phyloP scores from a whole-genome alignment of 208 protist species.

The Trypanosoma congolense region DNA sequence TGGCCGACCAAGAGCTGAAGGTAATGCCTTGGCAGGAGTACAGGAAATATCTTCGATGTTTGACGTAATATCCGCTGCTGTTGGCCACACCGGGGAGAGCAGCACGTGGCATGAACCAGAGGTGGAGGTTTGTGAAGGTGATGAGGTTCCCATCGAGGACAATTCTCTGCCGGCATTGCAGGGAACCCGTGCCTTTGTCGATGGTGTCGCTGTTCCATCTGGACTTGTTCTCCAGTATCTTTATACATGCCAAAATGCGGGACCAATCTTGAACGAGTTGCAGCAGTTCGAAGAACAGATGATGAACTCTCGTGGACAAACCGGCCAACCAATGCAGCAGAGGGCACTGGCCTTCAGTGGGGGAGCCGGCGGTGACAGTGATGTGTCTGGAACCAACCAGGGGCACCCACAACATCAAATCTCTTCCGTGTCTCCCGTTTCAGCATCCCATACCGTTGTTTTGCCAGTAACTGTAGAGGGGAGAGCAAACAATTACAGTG shows the following conservation, averaged over 20 bases:
- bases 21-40: background rate
- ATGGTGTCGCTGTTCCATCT: constrained; percentile 63
- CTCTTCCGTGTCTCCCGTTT: constrained; percentile 3
- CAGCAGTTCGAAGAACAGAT: constrained; percentile 38
- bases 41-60: background rate
- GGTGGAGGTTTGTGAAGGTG: constrained; percentile 36
- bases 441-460: constrained; percentile 23
- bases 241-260: constrained; percentile 66
- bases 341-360: constrained; percentile 34
- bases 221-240: constrained; percentile 83
- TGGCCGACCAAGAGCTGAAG: too few species aligned
- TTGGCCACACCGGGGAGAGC: constrained; percentile 9
- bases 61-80: background rate
- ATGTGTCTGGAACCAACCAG: background rate
- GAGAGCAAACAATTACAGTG: constrained; percentile 80
- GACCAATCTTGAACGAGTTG: constrained; percentile 74
- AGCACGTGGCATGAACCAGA: constrained; percentile 65
- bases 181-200: constrained; percentile 27
- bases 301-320: constrained; percentile 2
- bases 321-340: constrained; percentile 6
- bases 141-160: constrained; percentile 66
- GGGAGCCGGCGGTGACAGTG: constrained; percentile 14
- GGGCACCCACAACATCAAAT: constrained; percentile 10
- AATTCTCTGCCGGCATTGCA: constrained; percentile 47
- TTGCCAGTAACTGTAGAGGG: constrained; percentile 63